Conservation (phyloP, 192 early-diverging fungal genomes). For the Backusella luteola region DNA sequence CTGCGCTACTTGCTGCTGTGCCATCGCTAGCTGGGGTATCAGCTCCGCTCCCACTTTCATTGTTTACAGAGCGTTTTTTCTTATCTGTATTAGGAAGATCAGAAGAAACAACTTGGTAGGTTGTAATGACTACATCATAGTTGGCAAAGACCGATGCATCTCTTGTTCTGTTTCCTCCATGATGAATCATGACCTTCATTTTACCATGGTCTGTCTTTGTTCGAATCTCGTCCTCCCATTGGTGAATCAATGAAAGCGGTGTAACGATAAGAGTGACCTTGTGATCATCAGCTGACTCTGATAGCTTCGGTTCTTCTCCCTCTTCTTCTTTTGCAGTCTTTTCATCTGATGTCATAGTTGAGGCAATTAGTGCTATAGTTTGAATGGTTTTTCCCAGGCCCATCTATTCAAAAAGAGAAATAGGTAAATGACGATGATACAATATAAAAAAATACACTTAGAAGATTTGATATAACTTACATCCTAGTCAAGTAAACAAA, state of each 20-base stretch:
- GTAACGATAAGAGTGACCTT: constrained; percentile 39
- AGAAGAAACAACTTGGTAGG: constrained; percentile 35
- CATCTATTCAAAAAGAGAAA: constrained; percentile 27
- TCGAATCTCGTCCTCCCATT: constrained; percentile 39
- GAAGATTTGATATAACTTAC: background rate
- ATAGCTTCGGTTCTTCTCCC: background rate
- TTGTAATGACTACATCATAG: constrained; percentile 45
- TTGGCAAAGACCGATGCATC: constrained; percentile 16
- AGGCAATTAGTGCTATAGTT: constrained; percentile 27
- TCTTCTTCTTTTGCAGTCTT: background rate
- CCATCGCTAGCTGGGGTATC: background rate
- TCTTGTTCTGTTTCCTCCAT: constrained; percentile 33
- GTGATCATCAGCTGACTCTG: constrained; percentile 1
- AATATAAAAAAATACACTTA: background rate
- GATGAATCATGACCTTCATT: constrained; percentile 33
- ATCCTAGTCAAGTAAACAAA: constrained; percentile 12
- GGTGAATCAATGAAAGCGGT: constrained; percentile 37
- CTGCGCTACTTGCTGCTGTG: background rate
- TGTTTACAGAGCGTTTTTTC: constrained; percentile 8
- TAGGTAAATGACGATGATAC: background rate
- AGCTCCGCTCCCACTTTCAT: background rate
- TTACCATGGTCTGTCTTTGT: constrained; percentile 29
- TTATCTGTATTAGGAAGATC: constrained; percentile 22
- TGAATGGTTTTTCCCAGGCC: constrained; percentile 44
- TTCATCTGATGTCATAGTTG: constrained; percentile 9